These are phyloP conservation scores for Phytopythium vexans DNA, from an alignment of 352 stramenopile species.

Conservation along the genomic window DNA sequence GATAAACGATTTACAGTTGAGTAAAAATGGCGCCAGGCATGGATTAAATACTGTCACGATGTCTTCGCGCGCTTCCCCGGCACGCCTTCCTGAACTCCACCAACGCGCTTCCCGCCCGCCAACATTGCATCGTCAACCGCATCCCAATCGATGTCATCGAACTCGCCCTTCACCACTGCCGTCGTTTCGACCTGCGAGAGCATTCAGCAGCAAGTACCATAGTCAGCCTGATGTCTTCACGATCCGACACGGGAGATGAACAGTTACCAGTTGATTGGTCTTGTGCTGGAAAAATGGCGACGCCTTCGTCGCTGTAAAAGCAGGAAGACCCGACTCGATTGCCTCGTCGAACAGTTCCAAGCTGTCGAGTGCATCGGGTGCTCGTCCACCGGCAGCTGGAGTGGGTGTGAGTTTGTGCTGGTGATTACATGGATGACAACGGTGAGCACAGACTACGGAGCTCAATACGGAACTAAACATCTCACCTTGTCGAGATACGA, in stretches of 20 bases:
- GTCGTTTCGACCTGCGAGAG: conserved; percentile 3
- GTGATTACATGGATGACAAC: conserved; percentile 1
- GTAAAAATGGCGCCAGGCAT: neutral
- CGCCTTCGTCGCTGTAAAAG: conserved; percentile 14
- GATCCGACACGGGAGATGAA: neutral
- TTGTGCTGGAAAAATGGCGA: conserved; percentile 57
- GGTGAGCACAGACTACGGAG: neutral
- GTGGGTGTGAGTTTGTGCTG: conserved; percentile 67
- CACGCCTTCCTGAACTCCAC: neutral
- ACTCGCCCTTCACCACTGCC: conserved; percentile 14
- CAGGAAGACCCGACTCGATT: conserved; percentile 19
- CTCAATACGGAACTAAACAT: neutral
- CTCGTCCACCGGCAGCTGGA: conserved; percentile 13
- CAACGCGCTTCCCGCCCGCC: conserved; percentile 18
- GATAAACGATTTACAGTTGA: too few species aligned
- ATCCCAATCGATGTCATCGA: conserved; percentile 69
- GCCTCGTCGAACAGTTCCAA: conserved; percentile 26
- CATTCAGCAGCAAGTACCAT: neutral
- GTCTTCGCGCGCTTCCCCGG: conserved; percentile 9
- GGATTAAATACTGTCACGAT: neutral
- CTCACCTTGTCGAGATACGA: conserved; percentile 72
- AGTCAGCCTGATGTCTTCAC: too few species aligned
- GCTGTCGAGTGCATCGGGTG: conserved; percentile 19
- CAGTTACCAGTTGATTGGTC: conserved; percentile 1
- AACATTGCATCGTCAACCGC: conserved; percentile 33